Conservation (phyloP, 2,329 filamentous ascomycete genomes). For the Scedosporium dehoogii region DNA sequence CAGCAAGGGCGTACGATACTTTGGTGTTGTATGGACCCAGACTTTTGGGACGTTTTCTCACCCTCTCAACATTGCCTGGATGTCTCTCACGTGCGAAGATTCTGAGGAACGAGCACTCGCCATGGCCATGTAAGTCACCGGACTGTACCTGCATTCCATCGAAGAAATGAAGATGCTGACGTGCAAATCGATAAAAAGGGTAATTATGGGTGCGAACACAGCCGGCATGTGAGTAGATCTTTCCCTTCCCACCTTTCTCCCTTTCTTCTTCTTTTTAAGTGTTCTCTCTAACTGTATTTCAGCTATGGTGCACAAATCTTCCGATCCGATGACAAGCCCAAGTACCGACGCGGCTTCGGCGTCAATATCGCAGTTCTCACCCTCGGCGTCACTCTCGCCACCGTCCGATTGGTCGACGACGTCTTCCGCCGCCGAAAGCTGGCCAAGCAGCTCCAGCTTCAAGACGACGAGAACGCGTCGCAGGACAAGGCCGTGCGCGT, state of each 20-base stretch:
- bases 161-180: not conserved
- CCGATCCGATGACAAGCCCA: slow-evolving; percentile 18
- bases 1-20: slow-evolving; percentile 10
- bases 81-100: slow-evolving; percentile 18
- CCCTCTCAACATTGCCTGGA: slow-evolving; percentile 20
- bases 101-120: slow-evolving; percentile 21
- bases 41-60: slow-evolving; percentile 8
- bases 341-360: slow-evolving; percentile 19
- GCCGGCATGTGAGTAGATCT: slow-evolving; percentile 13
- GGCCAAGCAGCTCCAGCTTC: not conserved
- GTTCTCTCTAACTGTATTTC: too few species aligned
- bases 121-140: slow-evolving; percentile 17
- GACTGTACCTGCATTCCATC: not conserved
- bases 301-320: slow-evolving; percentile 20
- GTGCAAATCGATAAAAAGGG: not conserved
- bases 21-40: slow-evolving; percentile 17
- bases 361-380: slow-evolving; percentile 16
- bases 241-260: too few species aligned
- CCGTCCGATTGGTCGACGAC: slow-evolving; percentile 16
- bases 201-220: slow-evolving; percentile 22
- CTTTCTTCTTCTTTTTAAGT: too few species aligned
- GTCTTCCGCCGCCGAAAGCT: slow-evolving; percentile 7
- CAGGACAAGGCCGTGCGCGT: not conserved
- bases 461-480: not conserved
- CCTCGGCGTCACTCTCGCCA: slow-evolving; percentile 13